phyloP scores from a whole-genome alignment of 2,329 filamentous ascomycete genomes.

The Didymella exigua region DNA sequence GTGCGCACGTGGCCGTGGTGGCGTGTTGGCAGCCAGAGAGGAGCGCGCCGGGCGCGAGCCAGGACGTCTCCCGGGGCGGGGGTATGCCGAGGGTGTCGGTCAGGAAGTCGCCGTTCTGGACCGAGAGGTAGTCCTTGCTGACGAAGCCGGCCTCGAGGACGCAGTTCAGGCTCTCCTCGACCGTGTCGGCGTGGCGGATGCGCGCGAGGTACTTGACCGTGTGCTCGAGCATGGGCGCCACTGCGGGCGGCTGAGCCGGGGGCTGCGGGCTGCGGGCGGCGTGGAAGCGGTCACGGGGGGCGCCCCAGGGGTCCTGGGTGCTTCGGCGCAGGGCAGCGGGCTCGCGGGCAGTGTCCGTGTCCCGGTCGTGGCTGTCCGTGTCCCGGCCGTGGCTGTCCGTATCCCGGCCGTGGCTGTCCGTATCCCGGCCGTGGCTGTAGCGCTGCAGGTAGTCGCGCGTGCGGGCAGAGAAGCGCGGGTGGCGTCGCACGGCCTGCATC shows the following conservation, averaged over 20 bases:
- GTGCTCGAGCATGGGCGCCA: slow-evolving; percentile 57
- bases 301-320: slow-evolving; percentile 42
- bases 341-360: not conserved
- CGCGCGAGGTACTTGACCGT: slow-evolving; percentile 67
- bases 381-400: slow-evolving; percentile 13
- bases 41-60: slow-evolving; percentile 65
- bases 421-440: slow-evolving; percentile 50
- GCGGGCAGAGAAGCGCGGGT: slow-evolving; percentile 48
- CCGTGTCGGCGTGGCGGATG: slow-evolving; percentile 59
- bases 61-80: slow-evolving; percentile 62
- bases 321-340: not conserved
- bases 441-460: slow-evolving; percentile 48
- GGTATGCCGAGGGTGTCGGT: slow-evolving; percentile 59
- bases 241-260: slow-evolving; percentile 27
- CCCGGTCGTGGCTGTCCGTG: not conserved
- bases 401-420: slow-evolving; percentile 44
- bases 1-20: slow-evolving; percentile 37
- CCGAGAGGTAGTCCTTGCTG: slow-evolving; percentile 56
- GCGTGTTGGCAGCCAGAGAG: slow-evolving; percentile 68
- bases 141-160: slow-evolving; percentile 61
- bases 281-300: slow-evolving; percentile 28
- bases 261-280: slow-evolving; percentile 16
- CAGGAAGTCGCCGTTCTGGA: slow-evolving; percentile 62
- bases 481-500: slow-evolving; percentile 49
- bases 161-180: slow-evolving; percentile 60